phyloP scores from a whole-genome alignment of 176 grass and related monocot species.

The Musa acuminata region DNA sequence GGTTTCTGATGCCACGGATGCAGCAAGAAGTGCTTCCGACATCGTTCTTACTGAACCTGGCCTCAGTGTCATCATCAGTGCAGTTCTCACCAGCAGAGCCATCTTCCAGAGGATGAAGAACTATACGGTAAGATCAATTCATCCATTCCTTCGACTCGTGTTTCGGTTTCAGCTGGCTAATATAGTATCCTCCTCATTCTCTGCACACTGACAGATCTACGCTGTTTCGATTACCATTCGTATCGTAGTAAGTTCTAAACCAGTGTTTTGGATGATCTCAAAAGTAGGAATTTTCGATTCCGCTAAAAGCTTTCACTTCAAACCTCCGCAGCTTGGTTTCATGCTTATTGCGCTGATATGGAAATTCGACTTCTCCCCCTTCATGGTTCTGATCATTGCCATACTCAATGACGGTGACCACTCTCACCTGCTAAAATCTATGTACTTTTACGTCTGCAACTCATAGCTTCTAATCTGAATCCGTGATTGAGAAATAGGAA shows the following conservation, averaged over 20 bases:
- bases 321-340: constrained; percentile 41
- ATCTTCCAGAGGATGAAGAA: constrained; percentile 33
- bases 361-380: constrained; percentile 37
- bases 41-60: constrained; percentile 28
- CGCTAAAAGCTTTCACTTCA: background rate
- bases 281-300: too few relatives aligned
- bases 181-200: background rate
- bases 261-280: background rate
- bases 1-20: constrained; percentile 23
- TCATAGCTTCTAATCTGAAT: too few relatives aligned
- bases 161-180: background rate
- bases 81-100: constrained; percentile 26
- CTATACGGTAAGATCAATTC: constrained; percentile 13
- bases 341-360: constrained; percentile 36
- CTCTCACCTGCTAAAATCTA: background rate
- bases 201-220: constrained; percentile 29
- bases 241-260: constrained; percentile 32
- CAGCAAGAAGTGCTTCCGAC: constrained; percentile 24
- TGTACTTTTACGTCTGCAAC: background rate
- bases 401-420: constrained; percentile 58
- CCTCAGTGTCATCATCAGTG: constrained; percentile 28
- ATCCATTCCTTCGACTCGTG: background rate
- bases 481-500: background rate
- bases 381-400: constrained; percentile 65
- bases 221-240: constrained; percentile 47